phyloP scores from a whole-genome alignment of 495 filamentous ascomycete genomes.

The Tricharina praecox region DNA sequence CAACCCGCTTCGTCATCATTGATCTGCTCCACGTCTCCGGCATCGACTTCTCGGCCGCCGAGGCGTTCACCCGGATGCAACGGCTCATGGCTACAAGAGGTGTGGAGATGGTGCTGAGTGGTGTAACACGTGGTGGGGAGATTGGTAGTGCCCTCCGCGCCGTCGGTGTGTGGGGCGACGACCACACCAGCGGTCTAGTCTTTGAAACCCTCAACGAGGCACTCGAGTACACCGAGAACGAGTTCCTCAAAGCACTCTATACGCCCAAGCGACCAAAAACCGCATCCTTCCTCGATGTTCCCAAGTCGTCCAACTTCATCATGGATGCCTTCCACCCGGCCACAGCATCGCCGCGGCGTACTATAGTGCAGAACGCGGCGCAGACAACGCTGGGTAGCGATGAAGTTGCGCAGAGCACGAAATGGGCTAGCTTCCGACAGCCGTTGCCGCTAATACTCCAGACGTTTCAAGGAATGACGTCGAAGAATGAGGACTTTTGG shows the following conservation, averaged over 20 bases:
- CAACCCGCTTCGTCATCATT: constrained; percentile 78
- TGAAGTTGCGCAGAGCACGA: constrained; percentile 35
- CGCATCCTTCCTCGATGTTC: constrained; percentile 15
- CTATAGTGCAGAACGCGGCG: constrained; percentile 61
- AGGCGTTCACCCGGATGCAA: constrained; percentile 83
- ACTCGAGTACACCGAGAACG: constrained; percentile 86
- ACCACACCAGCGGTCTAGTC: constrained; percentile 59
- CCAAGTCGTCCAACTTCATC: background rate
- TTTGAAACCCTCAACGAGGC: constrained; percentile 85
- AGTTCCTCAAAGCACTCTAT: constrained; percentile 76
- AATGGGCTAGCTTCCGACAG: constrained; percentile 72
- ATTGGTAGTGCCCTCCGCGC: constrained; percentile 62
- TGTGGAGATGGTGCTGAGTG: constrained; percentile 65
- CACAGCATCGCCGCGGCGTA: constrained; percentile 63
- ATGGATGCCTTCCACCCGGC: constrained; percentile 13
- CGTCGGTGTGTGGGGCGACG: constrained; percentile 58
- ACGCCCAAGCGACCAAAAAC: constrained; percentile 3
- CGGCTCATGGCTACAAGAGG: constrained; percentile 55
- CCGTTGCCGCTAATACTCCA: constrained; percentile 82
- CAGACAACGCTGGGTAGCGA: constrained; percentile 48
- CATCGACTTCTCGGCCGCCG: constrained; percentile 86
- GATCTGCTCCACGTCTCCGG: constrained; percentile 81
- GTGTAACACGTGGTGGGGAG: constrained; percentile 52
- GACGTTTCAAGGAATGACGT: constrained; percentile 70
- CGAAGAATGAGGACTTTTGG: constrained; percentile 89